These are phyloP conservation scores for Fusarium gaditjirri DNA, from an alignment of 2,329 filamentous ascomycete genomes.

Conservation along the genomic window DNA sequence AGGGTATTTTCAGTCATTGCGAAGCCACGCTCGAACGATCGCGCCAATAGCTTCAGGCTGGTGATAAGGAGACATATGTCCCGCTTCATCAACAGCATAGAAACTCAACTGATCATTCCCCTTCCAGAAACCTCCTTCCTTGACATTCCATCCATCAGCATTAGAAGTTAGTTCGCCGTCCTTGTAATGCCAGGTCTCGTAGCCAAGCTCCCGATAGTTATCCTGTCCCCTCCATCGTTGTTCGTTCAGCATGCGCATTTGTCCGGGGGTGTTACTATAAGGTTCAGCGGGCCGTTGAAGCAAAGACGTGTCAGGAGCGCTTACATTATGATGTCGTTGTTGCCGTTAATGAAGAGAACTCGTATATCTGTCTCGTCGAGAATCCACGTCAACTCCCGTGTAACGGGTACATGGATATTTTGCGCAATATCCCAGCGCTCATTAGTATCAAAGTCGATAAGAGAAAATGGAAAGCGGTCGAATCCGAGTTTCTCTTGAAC, in stretches of 20 bases:
- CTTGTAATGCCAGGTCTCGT: conserved; percentile 4
- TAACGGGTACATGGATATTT: conserved; percentile 24
- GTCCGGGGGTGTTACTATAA: conserved; percentile 20
- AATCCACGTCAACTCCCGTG: conserved; percentile 15
- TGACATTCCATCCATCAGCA: background rate
- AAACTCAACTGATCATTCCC: conserved; percentile 16
- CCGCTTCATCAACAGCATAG: conserved; percentile 29
- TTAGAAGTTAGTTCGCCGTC: conserved; percentile 4
- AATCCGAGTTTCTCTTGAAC: conserved; percentile 28
- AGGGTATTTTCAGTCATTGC: background rate
- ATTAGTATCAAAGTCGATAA: conserved; percentile 14
- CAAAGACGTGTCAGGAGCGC: accelerated
- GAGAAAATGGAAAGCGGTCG: background rate
- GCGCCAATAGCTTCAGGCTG: conserved; percentile 24
- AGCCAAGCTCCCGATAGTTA: background rate
- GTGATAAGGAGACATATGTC: conserved; percentile 13
- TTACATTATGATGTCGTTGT: conserved; percentile 27
- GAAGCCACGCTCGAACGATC: conserved; percentile 14
- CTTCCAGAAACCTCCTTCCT: conserved; percentile 25
- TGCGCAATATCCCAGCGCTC: conserved; percentile 15
- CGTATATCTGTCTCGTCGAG: conserved; percentile 10
- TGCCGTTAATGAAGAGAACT: conserved; percentile 19
- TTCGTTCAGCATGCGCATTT: conserved; percentile 24
- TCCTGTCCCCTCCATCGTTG: conserved; percentile 11
- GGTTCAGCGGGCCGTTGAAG: accelerated